Base-by-base conservation (phyloP, 2,329 filamentous ascomycete species). In the Dendryphion nanum region DNA sequence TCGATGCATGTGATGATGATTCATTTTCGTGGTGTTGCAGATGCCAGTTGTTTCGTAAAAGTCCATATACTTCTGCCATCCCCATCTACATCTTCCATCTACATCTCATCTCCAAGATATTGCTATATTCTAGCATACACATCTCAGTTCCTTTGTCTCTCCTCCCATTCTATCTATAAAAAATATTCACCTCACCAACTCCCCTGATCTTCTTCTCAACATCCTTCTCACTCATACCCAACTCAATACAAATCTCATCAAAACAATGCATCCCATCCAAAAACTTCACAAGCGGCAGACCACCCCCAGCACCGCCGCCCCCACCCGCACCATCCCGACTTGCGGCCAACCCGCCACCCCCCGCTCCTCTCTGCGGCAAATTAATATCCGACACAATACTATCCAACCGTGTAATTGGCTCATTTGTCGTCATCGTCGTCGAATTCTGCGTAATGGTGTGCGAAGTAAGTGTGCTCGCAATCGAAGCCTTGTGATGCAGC, bases 211-310 rank as follows among this genome's bases (percentile, higher is more conserved):
- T 81, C 24, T 81, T 79, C 68, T 88, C 74, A 13, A 90, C 81
- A 55, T 86, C 82, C 41, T 73, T 75, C 57, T 90, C 84, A 5
- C 78, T 79, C 59, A 88, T 59, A 45, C 84, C 82, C 61, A 82
- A 74, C 68, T 89, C 86, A 1, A 83, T 86, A 57, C 86, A 87
- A 48, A 91, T 88, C 72, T 90, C 82, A 67, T 93, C 88, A 64
- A 91, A 86, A 51, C 78, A 81, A 59, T 89, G 85, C 48, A 77
- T 77, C 0, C 87, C 88, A 63, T 91, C 85, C 8, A 85, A 75
- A 57, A 86, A 91, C 54, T 72, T 76, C 49, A 82, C 74, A 58
- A 91, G 55, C 18, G 75, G 74, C 42, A 64, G 30, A 3, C 57
- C 53, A 13, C 49, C 44, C 4, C 55, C 52, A n/a, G 48, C 44